Evolutionary conservation across 345 rosid genomes (phyloP), one percentile per base, ranked within the genome.

Genomic region (Lagerstroemia speciosa): DNA sequence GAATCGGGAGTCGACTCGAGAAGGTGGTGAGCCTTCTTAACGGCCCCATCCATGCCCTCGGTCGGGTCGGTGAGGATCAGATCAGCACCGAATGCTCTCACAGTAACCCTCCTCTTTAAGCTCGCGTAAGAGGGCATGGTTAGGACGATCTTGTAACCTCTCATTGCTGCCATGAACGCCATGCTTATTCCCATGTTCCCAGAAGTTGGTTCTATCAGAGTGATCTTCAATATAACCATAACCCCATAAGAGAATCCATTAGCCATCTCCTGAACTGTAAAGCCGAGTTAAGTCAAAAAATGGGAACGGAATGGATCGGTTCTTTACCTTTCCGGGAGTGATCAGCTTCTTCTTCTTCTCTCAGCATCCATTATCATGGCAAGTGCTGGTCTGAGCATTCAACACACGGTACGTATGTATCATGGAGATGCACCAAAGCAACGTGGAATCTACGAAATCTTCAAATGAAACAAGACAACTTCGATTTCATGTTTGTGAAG

Each of bases 111-210:
- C 75, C 99, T 91, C 83, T 94, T 97, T 85, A 94, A 76, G 74
- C 97, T 91, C 8, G 97, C 91, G 79, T 89, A 94, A 43, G 99
- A 94, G n/a, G 99, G 99, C 99, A 94, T 94, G 6, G 99, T 91
- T 37, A 94, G 84, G 66, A 86, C 78, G 83, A 89, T 91, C 76
- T 76, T 89, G 72, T 94, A 94, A 8, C 99, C 99, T 85, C 79
- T 89, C 81, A 91, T 43, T 46, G 97, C 90, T 3, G 99, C 97
- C n/a, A 94, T 87, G 63, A 94, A 94, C 9, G 99, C 96, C 97
- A 91, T 72, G 74, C 97, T 94, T 64, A 91, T 94, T 66, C 97
- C 97, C 97, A 88, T 94, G 75, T 94, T 94, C 52, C 99, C 99
- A 2, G 99, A 89, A 10, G 99, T 94, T 0, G 99, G 97, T 84